Evolutionary conservation across 768 basidiomycete species (phyloP).

Genomic region (Boletus eberwhitei): DNA sequence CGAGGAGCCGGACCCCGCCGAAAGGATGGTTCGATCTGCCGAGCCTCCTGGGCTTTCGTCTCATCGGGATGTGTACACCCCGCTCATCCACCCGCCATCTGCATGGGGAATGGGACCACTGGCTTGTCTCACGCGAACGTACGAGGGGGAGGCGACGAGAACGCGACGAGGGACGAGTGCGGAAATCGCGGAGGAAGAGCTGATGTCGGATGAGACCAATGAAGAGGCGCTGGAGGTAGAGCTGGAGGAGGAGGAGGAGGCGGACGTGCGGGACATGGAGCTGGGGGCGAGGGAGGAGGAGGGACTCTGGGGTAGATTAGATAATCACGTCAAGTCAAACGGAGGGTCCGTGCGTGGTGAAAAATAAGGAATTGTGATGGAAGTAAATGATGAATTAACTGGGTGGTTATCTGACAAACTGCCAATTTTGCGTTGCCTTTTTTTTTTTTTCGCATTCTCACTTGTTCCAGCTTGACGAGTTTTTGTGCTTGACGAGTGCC

Average conservation of each 20-base stretch:
- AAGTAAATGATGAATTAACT: conserved; percentile 12
- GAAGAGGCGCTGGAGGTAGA: conserved; percentile 37
- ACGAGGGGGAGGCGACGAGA: conserved; percentile 17
- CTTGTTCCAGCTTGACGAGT: conserved; percentile 20
- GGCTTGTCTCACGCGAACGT: conserved; percentile 22
- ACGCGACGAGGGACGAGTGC: conserved; percentile 17
- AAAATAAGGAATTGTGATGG: conserved; percentile 17
- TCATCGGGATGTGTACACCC: conserved; percentile 35
- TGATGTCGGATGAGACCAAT: conserved; percentile 36
- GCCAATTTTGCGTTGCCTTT: conserved; percentile 13
- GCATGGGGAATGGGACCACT: conserved; percentile 11
- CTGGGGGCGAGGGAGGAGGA: conserved; percentile 37
- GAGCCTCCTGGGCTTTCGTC: conserved; percentile 9
- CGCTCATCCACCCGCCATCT: conserved; percentile 34
- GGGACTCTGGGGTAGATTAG: conserved; percentile 37
- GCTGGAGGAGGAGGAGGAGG: conserved; percentile 40
- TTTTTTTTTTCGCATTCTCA: conserved; percentile 23
- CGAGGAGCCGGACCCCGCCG: conserved; percentile 17
- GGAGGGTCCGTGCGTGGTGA: conserved; percentile 32
- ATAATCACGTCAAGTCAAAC: conserved; percentile 15
- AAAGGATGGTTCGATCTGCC: not conserved
- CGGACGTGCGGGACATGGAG: conserved; percentile 38
- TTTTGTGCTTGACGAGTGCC: conserved; percentile 16
- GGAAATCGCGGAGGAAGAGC: conserved; percentile 19
- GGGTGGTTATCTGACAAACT: conserved; percentile 13